Base-by-base conservation (phyloP, 768 basidiomycete species). In the Cantharellus cinnabarinus region DNA sequence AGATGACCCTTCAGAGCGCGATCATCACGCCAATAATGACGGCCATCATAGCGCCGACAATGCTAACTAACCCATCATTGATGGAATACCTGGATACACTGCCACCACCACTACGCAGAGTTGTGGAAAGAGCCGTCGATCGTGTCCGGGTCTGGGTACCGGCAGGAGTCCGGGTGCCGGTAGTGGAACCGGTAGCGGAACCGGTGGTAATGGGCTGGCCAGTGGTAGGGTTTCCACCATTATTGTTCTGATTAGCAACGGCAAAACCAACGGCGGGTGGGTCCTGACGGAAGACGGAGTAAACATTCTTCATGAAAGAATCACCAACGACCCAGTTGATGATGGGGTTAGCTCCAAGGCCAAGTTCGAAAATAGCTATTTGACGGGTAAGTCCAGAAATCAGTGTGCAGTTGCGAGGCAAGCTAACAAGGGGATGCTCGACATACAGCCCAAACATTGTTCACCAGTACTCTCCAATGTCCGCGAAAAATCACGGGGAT, bases 261-360 rank as follows among this genome's bases (percentile, higher is more conserved):
- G 60, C 60, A 35, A 61, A 61, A n/a, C 60, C 60, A 41, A 61
- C 60, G 34, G 60, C 20, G 14, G 60, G 50, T 20, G 60, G 60
- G 50, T 38, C 42, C 29, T 35, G 57, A 4, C 62, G 54, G 60
- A 40, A 64, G 5, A 64, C 63, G 20, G 62, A 58, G 50, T 64
- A 64, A 38, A 62, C 62, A 44, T 63, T 63, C 51, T 62, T 63
- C 5, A 64, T 55, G 55, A 64, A 64, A 38, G 63, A 39, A 34
- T 60, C 63, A 10, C 63, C 62, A n/a, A 64, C 35, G 42, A 64
- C 60, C 62, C 63, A 63, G 39, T 60, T 5, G 14, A 59, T 59
- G 2, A 44, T 41, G 34, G 44, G 5, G 15, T 10, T 44, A 15
- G 37, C 41, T 10, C 52, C 20, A 29, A 29, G 20, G 20, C 20